phyloP scores from a whole-genome alignment of 768 basidiomycete species.

The Auriscalpium orientale region DNA sequence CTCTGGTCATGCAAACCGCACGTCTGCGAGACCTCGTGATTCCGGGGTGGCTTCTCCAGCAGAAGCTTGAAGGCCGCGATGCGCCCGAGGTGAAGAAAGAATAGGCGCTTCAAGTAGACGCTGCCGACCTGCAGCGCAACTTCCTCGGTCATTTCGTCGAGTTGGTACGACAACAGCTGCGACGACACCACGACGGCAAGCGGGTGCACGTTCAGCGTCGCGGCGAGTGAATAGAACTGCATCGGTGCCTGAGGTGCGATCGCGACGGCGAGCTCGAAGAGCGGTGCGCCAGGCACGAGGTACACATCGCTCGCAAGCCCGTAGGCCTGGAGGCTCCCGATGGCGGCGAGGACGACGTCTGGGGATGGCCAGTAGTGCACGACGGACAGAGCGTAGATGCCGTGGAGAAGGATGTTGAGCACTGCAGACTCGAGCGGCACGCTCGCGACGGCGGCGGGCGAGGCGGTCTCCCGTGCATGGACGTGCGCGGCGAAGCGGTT shows the following conservation, averaged over 20 bases:
- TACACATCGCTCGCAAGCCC: constrained; percentile 18
- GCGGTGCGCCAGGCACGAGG: constrained; percentile 22
- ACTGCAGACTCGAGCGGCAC: constrained; percentile 23
- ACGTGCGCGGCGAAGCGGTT: constrained; percentile 18
- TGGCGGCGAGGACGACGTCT: constrained; percentile 19
- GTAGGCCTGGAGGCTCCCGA: constrained; percentile 43
- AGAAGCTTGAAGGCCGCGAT: constrained; percentile 27
- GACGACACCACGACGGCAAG: constrained; percentile 34
- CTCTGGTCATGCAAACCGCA: constrained; percentile 17
- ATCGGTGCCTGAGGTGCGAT: constrained; percentile 29
- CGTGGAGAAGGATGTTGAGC: constrained; percentile 29
- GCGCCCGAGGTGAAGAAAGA: constrained; percentile 14
- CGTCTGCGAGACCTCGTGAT: constrained; percentile 15
- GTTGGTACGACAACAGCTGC: constrained; percentile 29
- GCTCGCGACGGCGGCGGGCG: constrained; percentile 7
- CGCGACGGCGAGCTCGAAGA: constrained; percentile 27
- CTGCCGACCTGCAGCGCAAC: constrained; percentile 25
- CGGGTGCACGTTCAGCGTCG: constrained; percentile 25
- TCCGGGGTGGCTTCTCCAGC: constrained; percentile 21
- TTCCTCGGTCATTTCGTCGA: constrained; percentile 30
- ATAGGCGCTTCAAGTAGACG: no score
- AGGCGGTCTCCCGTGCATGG: constrained; percentile 1
- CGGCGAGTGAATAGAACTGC: constrained; percentile 36
- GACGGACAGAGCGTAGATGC: constrained; percentile 24
- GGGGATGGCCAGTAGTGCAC: constrained; percentile 21